Evolutionary conservation across 2,329 filamentous ascomycete genomes (phyloP), one percentile per base, ranked within the genome.

Genomic region (Leptographium wingfieldii): DNA sequence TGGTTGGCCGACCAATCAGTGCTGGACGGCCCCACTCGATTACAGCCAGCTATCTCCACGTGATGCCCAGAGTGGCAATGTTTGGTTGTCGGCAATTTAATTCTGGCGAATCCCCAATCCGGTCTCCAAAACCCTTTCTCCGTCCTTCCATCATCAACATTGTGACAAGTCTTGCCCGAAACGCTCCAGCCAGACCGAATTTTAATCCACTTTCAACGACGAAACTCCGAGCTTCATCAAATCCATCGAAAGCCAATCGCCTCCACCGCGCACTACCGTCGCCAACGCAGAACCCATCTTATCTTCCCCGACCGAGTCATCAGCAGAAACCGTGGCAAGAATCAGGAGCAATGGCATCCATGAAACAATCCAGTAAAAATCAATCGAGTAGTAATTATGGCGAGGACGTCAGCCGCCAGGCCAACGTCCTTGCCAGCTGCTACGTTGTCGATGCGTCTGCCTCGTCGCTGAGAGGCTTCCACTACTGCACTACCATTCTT

Each of bases 401-500:
- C 80, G 83, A 83, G 79, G 80, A 76, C 77, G 77, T 77, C 74
- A 77, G 73, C 76, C 80, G 81, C 69, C 78, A 78, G 74, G 80
- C 84, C 78, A 87, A 88, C 73, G 85, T 94, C 75, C 86, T 92
- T 78, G 91, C 92, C 76, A 92, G 86, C 74, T 95, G 90, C 82
- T 96, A 96, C 78, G 79, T 88, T 69, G 89, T 92, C 74, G 85
- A 92, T 75, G 77, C 78, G 70, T 59, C 67, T 31, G 81, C 85
- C 68, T 80, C 84, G 73, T 81, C 78, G 71, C 81, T 96, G 69
- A 85, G 86, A 73, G 88, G 88, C 73, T 87, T 94, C 77, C 91
- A 95, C 80, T 96, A 95, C 85, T 95, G 88, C 84, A 92, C 91
- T 89, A 92, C 89, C 79, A 82, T 85, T 82, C 87, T 84, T 78